phyloP scores from a whole-genome alignment of 148 eudicot species.

The Fallopia convolvulus region DNA sequence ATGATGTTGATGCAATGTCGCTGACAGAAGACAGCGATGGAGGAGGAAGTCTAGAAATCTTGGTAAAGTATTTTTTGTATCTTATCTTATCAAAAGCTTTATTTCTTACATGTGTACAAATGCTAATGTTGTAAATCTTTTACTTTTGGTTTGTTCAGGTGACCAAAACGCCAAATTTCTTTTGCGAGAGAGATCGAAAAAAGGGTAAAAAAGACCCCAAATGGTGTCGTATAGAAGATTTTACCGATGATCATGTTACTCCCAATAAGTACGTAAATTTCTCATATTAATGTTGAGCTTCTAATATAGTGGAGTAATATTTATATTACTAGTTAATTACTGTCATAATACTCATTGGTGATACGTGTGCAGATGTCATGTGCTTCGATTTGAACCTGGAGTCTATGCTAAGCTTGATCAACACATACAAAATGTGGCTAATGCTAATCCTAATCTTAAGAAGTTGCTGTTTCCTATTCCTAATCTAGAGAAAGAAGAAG shows the following conservation, averaged over 20 bases:
- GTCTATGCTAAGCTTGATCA: not conserved
- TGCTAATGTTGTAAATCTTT: not conserved
- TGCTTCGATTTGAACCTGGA: not conserved
- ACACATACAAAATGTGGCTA: not conserved
- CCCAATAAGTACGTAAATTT: not conserved
- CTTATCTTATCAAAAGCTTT: not conserved
- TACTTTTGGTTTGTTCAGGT: slow-evolving; percentile 28
- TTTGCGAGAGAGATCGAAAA: slow-evolving; percentile 32
- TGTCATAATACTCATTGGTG: not conserved
- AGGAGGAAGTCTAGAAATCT: not conserved
- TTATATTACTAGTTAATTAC: not conserved
- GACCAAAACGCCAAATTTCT: slow-evolving; percentile 41
- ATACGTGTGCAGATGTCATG: not conserved
- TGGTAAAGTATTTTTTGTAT: not conserved
- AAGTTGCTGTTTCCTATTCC: not conserved
- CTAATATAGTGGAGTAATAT: no score
- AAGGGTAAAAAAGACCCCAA: slow-evolving; percentile 56
- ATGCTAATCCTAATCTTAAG: not conserved
- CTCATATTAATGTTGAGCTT: no score
- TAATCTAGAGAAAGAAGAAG: not conserved
- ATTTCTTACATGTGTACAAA: not conserved
- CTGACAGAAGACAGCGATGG: not conserved
- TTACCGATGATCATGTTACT: slow-evolving; percentile 23
- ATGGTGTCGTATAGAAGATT: slow-evolving; percentile 49
- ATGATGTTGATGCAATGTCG: not conserved